These are phyloP conservation scores for Venturia asperata DNA, from an alignment of 2,329 filamentous ascomycete genomes.

Conservation along the genomic window DNA sequence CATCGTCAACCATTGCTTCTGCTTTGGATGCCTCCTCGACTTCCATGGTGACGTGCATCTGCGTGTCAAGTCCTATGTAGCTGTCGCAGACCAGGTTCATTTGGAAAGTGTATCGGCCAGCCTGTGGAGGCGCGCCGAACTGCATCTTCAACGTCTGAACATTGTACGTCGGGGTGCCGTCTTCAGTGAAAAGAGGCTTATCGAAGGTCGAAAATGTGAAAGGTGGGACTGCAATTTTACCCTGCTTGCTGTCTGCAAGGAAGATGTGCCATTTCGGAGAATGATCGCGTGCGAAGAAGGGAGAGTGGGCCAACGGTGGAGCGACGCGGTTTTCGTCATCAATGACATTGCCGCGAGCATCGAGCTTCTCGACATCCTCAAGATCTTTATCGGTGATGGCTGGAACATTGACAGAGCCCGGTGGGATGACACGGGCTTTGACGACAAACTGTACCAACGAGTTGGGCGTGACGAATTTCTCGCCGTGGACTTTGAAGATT, in stretches of 20 bases:
- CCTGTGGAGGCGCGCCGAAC: slow-evolving; percentile 87
- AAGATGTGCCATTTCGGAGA: slow-evolving; percentile 92
- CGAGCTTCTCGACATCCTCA: slow-evolving; percentile 87
- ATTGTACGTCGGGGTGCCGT: slow-evolving; percentile 82
- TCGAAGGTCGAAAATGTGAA: slow-evolving; percentile 94
- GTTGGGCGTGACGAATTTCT: slow-evolving; percentile 84
- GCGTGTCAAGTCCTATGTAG: slow-evolving; percentile 89
- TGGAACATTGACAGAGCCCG: slow-evolving; percentile 69
- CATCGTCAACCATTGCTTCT: slow-evolving; percentile 70
- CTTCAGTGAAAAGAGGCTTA: slow-evolving; percentile 72
- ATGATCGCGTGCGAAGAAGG: slow-evolving; percentile 83
- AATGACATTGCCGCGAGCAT: slow-evolving; percentile 68
- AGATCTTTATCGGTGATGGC: slow-evolving; percentile 70
- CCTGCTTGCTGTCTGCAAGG: slow-evolving; percentile 86
- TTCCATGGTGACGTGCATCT: slow-evolving; percentile 79
- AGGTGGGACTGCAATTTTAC: slow-evolving; percentile 91
- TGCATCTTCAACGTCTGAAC: slow-evolving; percentile 96
- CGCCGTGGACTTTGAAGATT: slow-evolving; percentile 97
- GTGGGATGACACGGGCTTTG: slow-evolving; percentile 89
- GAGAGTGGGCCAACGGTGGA: slow-evolving; percentile 81
- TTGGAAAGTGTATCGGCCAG: slow-evolving; percentile 88
- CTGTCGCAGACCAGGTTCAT: slow-evolving; percentile 92
- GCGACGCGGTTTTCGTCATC: slow-evolving; percentile 58
- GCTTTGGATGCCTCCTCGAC: slow-evolving; percentile 88
- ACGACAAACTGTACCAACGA: slow-evolving; percentile 91